Percentiles rank a stretch among this genome's conserved stretches.
Conservation (phyloP, 768 basidiomycete species). For the Kondoa subrosea region DNA sequence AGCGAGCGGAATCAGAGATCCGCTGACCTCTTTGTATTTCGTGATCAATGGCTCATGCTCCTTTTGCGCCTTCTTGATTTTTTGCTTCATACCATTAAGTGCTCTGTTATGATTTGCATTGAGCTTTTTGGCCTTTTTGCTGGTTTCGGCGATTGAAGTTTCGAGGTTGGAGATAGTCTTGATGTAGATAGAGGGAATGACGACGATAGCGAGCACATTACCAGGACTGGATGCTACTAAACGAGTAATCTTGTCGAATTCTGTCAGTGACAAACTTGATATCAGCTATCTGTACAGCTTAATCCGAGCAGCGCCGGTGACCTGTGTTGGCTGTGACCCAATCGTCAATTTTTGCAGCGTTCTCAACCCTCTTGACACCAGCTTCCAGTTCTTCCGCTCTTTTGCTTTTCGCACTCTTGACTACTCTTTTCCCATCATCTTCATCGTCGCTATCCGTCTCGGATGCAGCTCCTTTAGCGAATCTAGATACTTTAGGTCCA, state of each 20-base stretch:
- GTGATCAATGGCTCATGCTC: constrained; percentile 70
- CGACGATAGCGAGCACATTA: constrained; percentile 45
- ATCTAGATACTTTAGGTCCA: constrained; percentile 29
- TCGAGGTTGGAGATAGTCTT: constrained; percentile 61
- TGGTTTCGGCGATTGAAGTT: constrained; percentile 49
- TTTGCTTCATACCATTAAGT: constrained; percentile 94
- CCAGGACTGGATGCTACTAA: constrained; percentile 73
- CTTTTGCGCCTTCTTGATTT: constrained; percentile 74
- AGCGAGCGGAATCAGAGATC: background rate
- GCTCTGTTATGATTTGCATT: constrained; percentile 84
- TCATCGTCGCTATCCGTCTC: constrained; percentile 44
- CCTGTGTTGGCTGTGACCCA: constrained; percentile 48
- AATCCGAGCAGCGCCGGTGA: background rate
- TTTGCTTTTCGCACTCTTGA: constrained; percentile 80
- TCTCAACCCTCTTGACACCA: constrained; percentile 77
- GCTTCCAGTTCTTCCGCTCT: constrained; percentile 87
- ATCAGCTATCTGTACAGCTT: background rate
- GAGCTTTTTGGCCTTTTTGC: constrained; percentile 89
- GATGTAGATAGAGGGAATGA: constrained; percentile 70
- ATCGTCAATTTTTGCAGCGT: constrained; percentile 88
- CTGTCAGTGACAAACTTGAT: constrained; percentile 35
- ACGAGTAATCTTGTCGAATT: constrained; percentile 87
- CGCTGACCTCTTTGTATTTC: constrained; percentile 56
- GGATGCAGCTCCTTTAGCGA: constrained; percentile 40
- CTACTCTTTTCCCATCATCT: constrained; percentile 48